These are phyloP conservation scores for Sporothrix inflata DNA, from an alignment of 2,329 filamentous ascomycete species.

Conservation along the genomic window DNA sequence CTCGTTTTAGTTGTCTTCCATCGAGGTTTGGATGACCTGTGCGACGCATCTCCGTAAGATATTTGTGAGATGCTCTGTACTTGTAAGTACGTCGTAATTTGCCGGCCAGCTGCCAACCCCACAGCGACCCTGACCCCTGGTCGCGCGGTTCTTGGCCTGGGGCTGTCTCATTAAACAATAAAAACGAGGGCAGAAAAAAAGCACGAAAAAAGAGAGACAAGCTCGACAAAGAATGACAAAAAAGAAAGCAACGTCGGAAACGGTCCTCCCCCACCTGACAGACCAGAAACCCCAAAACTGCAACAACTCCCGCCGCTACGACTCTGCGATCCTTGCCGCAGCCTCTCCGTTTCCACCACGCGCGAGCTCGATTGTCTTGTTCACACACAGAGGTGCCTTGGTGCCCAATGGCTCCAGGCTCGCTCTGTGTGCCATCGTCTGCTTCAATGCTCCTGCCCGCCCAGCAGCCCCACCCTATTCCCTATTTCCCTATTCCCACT, in stretches of 20 bases:
- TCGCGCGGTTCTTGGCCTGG: background rate
- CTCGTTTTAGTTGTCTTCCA: background rate
- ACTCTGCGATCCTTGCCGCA: background rate
- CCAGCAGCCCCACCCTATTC: background rate
- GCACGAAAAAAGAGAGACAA: background rate
- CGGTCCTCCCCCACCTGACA: background rate
- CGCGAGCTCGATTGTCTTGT: background rate
- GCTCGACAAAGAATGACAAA: background rate
- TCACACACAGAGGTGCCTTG: background rate
- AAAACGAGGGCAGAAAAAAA: background rate
- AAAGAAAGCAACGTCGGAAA: constrained; percentile 6
- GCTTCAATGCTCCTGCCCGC: too few species aligned
- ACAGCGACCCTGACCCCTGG: constrained; percentile 14
- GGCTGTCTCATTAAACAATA: constrained; percentile 13
- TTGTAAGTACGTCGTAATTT: too few species aligned
- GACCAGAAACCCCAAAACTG: background rate
- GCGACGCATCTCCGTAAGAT: background rate
- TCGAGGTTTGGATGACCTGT: background rate
- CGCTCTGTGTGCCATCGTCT: background rate
- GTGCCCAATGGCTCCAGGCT: background rate
- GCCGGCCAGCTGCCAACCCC: constrained; percentile 11
- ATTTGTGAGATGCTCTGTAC: background rate
- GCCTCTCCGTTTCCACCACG: background rate
- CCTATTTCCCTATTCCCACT: background rate
- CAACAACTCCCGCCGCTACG: background rate